Conservation (phyloP, 2,329 filamentous ascomycete species). For the Bipolaris bicolor region DNA sequence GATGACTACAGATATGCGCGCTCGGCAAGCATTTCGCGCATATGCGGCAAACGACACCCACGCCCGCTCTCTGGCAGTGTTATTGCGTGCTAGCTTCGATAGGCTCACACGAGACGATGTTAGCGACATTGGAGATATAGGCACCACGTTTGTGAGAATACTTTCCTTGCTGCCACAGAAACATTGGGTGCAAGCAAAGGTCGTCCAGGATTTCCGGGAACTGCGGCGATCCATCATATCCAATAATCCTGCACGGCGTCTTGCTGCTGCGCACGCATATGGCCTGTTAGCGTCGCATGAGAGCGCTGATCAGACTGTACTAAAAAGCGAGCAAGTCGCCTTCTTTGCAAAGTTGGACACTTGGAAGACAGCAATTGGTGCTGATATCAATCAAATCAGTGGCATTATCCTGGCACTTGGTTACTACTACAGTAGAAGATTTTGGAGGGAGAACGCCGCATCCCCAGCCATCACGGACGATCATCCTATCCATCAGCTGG, state of each 20-base stretch:
- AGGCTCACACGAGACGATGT: constrained; percentile 50
- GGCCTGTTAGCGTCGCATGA: constrained; percentile 77
- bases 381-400: constrained; percentile 63
- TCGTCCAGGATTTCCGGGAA: constrained; percentile 49
- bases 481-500: constrained; percentile 50
- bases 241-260: constrained; percentile 72
- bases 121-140: constrained; percentile 54
- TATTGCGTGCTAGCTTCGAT: constrained; percentile 55
- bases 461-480: constrained; percentile 33
- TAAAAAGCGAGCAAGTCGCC: constrained; percentile 53
- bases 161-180: constrained; percentile 62
- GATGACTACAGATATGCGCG: constrained; percentile 71
- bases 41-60: constrained; percentile 52
- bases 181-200: constrained; percentile 38
- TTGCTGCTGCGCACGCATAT: constrained; percentile 70
- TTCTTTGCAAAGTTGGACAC: constrained; percentile 56
- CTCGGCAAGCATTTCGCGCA: constrained; percentile 63
- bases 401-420: constrained; percentile 65
- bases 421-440: constrained; percentile 63
- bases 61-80: constrained; percentile 46
- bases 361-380: constrained; percentile 67
- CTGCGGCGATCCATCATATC: constrained; percentile 69
- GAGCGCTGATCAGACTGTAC: constrained; percentile 47
- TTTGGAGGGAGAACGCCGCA: constrained; percentile 54
- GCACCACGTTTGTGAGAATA: constrained; percentile 60